phyloP scores from a whole-genome alignment of 2,329 filamentous ascomycete species.

The Fusarium tjaetaba region DNA sequence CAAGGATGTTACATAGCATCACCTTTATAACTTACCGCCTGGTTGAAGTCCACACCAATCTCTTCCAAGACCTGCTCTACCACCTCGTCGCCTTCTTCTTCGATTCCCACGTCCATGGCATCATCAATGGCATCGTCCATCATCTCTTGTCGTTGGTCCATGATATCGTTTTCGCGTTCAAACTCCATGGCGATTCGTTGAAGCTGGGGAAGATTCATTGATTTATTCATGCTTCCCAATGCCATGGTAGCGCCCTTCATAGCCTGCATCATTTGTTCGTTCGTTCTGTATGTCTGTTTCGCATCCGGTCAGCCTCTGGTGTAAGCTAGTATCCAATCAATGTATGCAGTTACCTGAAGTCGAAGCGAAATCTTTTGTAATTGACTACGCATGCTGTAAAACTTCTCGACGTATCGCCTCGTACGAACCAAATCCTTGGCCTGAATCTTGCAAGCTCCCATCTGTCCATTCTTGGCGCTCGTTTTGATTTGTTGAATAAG shows the following conservation, averaged over 20 bases:
- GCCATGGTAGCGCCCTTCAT: slow-evolving; percentile 98
- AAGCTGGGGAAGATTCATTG: slow-evolving; percentile 95
- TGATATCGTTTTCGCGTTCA: slow-evolving; percentile 97
- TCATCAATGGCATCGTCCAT: slow-evolving; percentile 99
- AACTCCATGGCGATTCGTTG: slow-evolving; percentile 99
- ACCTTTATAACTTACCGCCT: slow-evolving; percentile 71
- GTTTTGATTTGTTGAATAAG: slow-evolving; percentile 96
- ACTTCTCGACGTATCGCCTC: slow-evolving; percentile 94
- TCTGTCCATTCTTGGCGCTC: slow-evolving; percentile 96
- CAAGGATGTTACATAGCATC: slow-evolving; percentile 32
- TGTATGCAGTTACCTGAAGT: slow-evolving; percentile 74
- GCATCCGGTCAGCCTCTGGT: slow-evolving; percentile 20
- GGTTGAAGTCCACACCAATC: slow-evolving; percentile 92
- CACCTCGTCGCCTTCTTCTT: slow-evolving; percentile 96
- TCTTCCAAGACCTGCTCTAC: slow-evolving; percentile 97
- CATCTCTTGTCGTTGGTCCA: slow-evolving; percentile 99
- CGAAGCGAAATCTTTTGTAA: slow-evolving; percentile 94
- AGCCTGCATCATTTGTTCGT: slow-evolving; percentile 99
- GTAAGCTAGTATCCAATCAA: neutral
- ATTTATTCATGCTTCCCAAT: slow-evolving; percentile 94
- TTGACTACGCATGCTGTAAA: slow-evolving; percentile 97
- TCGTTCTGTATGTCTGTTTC: slow-evolving; percentile 88
- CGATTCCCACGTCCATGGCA: slow-evolving; percentile 87
- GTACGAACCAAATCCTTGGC: slow-evolving; percentile 96
- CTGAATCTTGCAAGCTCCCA: slow-evolving; percentile 98